Evolutionary conservation across 352 stramenopile genomes (phyloP), one percentile per base, ranked within the genome.

Genomic region (Ophiocytium majus): DNA sequence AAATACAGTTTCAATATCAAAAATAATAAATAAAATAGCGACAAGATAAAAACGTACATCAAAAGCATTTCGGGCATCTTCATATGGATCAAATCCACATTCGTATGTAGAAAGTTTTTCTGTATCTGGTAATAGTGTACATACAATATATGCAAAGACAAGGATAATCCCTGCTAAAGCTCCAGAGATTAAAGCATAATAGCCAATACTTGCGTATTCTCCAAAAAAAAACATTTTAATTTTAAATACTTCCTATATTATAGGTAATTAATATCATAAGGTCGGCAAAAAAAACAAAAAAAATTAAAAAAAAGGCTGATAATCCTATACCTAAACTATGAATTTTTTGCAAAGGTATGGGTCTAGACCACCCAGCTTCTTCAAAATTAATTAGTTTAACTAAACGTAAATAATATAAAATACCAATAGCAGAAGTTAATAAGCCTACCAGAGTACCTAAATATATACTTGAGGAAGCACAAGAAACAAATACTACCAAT

Each of bases 391-490:
- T 71, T 23, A 71, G 23, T 71, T 71, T 71, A 71, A 71, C 57
- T 71, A 71, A 71, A 23, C 57, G 57, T 71, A 71, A 71, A 71
- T 71, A 71, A 71, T 71, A 71, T 28, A 71, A 71, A 71, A 71
- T 71, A 23, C 57, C 57, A 71, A 71, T 71, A 71, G 57, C 57
- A 28, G 57, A 71, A 23, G 57, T 28, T 28, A 71, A 71, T 71
- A 71, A 71, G 19, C 57, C 57, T 23, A 71, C 57, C 23, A 71
- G 23, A 23, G 28, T 71, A 71, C 19, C 57, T 23, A 28, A 71
- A 71, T 71, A 71, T 71, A 71, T 23, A 71, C 57, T 71, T 28
- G 28, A 23, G 23, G 23, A 23, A 71, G 57, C 23, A 71, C 57
- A 71, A 28, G 66, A 78, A 14, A 14, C 35, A 14, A 78, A 78